A percentile compares a stretch with the other conserved stretches of the same genome.
Evolutionary conservation across 2,329 filamentous ascomycete genomes (phyloP).

Genomic region (Phyllosticta capitalensis): DNA sequence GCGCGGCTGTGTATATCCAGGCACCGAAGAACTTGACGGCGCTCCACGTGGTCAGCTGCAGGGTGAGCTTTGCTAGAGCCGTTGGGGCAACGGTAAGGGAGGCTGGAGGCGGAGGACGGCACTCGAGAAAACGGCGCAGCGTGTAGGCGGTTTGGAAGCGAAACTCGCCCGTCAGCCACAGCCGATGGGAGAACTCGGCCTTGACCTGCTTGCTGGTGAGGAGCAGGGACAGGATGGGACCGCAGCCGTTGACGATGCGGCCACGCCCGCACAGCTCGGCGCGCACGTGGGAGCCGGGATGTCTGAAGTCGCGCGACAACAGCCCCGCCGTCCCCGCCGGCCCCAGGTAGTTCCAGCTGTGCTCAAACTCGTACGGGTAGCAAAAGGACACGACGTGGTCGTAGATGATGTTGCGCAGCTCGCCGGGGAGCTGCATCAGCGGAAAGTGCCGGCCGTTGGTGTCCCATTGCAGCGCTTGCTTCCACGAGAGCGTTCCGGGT

Average conservation of each 20-base stretch:
- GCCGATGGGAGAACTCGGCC: constrained; percentile 1
- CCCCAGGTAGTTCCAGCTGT: constrained; percentile 7
- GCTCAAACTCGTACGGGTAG: constrained; percentile 8
- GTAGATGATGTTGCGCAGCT: constrained; percentile 11
- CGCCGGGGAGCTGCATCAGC: constrained; percentile 3
- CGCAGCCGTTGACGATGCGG: constrained; percentile 6
- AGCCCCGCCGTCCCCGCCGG: constrained; percentile 4
- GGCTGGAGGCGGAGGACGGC: background rate
- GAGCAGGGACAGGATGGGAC: constrained; percentile 1
- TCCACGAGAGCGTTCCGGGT: background rate
- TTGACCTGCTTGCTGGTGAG: background rate
- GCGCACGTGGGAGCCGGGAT: background rate
- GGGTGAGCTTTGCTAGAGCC: background rate
- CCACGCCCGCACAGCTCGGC: constrained; percentile 6
- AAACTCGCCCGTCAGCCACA: constrained; percentile 3
- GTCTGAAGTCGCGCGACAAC: constrained; percentile 3
- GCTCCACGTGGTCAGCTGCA: constrained; percentile 10
- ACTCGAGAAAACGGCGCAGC: constrained; percentile 1
- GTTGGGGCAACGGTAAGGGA: background rate
- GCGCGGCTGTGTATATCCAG: background rate
- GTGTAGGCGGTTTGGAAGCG: constrained; percentile 3
- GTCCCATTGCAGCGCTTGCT: background rate
- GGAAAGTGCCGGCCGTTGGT: constrained; percentile 7
- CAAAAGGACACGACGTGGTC: constrained; percentile 4
- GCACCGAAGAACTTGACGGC: constrained; percentile 8